Conservation (phyloP, 2,329 filamentous ascomycete species). For the Paracorniculantispora psalliotae region DNA sequence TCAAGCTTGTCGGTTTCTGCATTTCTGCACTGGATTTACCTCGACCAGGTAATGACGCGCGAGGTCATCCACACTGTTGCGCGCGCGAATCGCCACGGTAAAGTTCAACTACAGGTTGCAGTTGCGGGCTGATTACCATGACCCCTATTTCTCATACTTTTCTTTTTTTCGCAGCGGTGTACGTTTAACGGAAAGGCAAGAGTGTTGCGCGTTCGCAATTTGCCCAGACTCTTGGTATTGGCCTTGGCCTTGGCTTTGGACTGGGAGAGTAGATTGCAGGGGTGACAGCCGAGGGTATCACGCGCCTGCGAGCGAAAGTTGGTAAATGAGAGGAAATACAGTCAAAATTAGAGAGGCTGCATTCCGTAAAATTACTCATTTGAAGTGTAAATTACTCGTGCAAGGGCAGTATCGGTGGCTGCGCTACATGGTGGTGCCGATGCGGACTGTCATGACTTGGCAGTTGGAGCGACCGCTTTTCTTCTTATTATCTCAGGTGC, state of each 20-base stretch:
- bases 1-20: neutral
- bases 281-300: neutral
- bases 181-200: neutral
- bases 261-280: neutral
- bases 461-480: too few species aligned
- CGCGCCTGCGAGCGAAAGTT: neutral
- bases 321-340: neutral
- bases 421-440: neutral
- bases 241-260: neutral
- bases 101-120: neutral
- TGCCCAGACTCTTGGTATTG: constrained; percentile 7
- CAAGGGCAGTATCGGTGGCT: neutral
- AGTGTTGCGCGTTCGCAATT: neutral
- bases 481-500: too few species aligned
- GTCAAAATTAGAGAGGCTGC: neutral
- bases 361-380: neutral
- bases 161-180: neutral
- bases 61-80: too few species aligned
- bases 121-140: neutral
- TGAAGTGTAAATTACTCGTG: neutral
- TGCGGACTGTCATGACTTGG: neutral
- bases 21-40: neutral
- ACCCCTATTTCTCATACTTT: neutral
- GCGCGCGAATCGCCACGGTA: too few species aligned
- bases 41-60: neutral